Evolutionary conservation across 2,329 filamentous ascomycete genomes (phyloP), one percentile per base, ranked within the genome.

Genomic region (Arachnopeziza araneosa): DNA sequence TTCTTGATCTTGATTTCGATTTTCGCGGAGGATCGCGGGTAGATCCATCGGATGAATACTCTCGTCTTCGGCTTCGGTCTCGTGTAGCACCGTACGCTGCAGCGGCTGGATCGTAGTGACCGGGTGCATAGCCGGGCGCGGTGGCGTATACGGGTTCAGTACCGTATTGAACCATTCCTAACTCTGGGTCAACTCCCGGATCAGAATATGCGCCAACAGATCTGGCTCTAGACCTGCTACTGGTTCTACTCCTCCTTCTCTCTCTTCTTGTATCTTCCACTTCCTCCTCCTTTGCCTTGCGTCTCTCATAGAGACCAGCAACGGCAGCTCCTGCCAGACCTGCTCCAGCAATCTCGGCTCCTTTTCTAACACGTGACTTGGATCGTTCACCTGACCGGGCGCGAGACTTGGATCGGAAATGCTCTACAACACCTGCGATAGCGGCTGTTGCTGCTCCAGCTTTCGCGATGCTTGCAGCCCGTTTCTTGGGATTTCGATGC

Each of bases 101-200:
- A 54, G 63, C 68, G 57, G 64, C 62, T 52, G 66, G 67, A 64
- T 69, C 67, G 57, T 67, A 62, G n/a, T 44, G 17, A 19, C 36
- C 36, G 36, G 12, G 36, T 19, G 36, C 36, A 12, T 44, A 44
- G 36, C 36, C 36, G 36, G 12, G 36, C 36, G 36, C 36, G 36
- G 10, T 67, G 62, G 56, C 68, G 66, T 75, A 74, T 65, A 87
- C 77, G 68, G 84, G 83, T 66, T 80, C 78, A 70, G 76, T 78
- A 67, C 84, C 84, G 77, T 87, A 87, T 73, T 87, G 82, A 80
- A 87, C 83, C 79, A 86, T 79, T 76, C 83, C 84, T 84, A 86
- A 77, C 76, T 85, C 83, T 77, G 79, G 80, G 83, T 86, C 83
- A 86, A 69, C 64, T 65, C 74, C 75, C 70, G 76, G 75, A 73